phyloP scores from a whole-genome alignment of 257 asterid species.

The Fraxinus americana region DNA sequence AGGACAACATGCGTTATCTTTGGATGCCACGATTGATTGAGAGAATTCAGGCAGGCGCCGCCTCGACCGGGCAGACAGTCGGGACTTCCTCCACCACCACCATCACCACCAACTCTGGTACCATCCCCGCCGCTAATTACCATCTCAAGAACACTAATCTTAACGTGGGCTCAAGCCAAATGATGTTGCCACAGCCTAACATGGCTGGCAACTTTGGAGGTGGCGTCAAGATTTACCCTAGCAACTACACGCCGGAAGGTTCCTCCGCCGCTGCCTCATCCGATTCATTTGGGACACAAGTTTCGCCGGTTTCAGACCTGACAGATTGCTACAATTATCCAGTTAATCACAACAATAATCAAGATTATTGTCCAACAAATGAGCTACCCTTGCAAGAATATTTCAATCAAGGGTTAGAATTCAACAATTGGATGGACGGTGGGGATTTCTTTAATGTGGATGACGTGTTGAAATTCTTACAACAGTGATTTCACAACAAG shows the following conservation, averaged over 20 bases:
- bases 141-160: neutral
- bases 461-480: slow-evolving; percentile 26
- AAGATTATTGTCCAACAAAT: slow-evolving; percentile 39
- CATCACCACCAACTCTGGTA: neutral
- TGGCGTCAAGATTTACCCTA: slow-evolving; percentile 3
- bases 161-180: slow-evolving; percentile 26
- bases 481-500: slow-evolving; percentile 44
- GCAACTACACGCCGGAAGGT: slow-evolving; percentile 47
- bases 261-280: slow-evolving; percentile 68
- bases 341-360: slow-evolving; percentile 31
- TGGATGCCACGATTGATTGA: slow-evolving; percentile 86
- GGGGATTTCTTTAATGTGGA: slow-evolving; percentile 68
- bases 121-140: slow-evolving; percentile 15
- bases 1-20: slow-evolving; percentile 73
- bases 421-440: slow-evolving; percentile 61
- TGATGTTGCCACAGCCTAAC: slow-evolving; percentile 9
- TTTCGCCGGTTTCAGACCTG: slow-evolving; percentile 60
- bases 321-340: slow-evolving; percentile 62
- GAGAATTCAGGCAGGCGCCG: slow-evolving; percentile 56
- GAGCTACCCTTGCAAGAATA: slow-evolving; percentile 37
- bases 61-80: neutral
- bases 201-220: neutral
- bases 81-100: neutral
- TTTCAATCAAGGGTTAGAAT: slow-evolving; percentile 49
- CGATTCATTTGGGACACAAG: slow-evolving; percentile 61